These are phyloP conservation scores for Naganishia albida DNA, from an alignment of 1,284 basidiomycete genomes.

Conservation along the genomic window DNA sequence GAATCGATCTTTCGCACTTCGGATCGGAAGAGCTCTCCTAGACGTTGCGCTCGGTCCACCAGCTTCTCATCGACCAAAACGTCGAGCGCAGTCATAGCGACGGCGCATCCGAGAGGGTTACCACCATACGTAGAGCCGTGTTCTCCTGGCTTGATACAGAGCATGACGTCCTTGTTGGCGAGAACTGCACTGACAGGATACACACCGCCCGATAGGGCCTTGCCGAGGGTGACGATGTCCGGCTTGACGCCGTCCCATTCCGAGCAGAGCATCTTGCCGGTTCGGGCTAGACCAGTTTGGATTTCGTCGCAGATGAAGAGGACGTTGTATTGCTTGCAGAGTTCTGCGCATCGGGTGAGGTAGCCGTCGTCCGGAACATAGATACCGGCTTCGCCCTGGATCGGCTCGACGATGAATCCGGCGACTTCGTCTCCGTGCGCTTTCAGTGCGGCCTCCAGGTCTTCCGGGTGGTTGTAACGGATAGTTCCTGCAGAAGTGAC, in stretches of 20 bases:
- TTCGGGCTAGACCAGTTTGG: conserved; percentile 68
- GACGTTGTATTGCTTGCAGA: conserved; percentile 93
- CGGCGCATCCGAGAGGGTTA: conserved; percentile 93
- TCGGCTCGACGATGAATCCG: conserved; percentile 94
- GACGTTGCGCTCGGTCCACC: conserved; percentile 69
- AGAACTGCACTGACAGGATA: conserved; percentile 96
- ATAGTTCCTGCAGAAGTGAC: conserved; percentile 61
- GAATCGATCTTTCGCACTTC: conserved; percentile 67
- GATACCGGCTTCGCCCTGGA: conserved; percentile 97
- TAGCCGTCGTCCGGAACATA: conserved; percentile 91
- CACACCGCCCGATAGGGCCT: conserved; percentile 92
- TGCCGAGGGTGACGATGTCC: conserved; percentile 90
- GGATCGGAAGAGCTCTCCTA: conserved; percentile 80
- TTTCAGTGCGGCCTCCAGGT: conserved; percentile 79
- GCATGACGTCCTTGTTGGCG: conserved; percentile 86
- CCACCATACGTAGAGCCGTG: conserved; percentile 96
- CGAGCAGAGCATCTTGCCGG: conserved; percentile 66
- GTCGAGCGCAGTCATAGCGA: conserved; percentile 84
- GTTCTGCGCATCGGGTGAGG: conserved; percentile 69
- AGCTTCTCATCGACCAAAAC: conserved; percentile 86
- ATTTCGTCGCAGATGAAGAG: conserved; percentile 97
- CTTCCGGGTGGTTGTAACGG: conserved; percentile 77
- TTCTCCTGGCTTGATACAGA: conserved; percentile 93
- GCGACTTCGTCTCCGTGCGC: conserved; percentile 81
- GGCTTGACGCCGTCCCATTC: conserved; percentile 88